Base-by-base conservation (phyloP, 1,139 yeast genomes). In the Candida sp. region DNA sequence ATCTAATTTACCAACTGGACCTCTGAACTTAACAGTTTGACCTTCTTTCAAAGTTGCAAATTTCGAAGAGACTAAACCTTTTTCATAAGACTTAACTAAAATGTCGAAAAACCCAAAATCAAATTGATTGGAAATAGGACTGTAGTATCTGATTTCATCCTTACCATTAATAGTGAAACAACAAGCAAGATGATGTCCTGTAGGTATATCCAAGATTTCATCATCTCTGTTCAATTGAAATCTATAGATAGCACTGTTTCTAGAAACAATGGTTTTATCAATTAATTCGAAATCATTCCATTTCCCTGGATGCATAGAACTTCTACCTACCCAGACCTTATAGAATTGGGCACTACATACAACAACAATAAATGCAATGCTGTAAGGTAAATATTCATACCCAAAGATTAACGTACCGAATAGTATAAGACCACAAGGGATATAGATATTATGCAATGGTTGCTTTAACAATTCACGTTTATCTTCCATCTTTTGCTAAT, bases 121-220 rank as follows among this genome's bases (percentile, higher is more conserved):
- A 51, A 74, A 77, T 53, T 79, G 80, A 49, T 85, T 81, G 27
- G 87, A 81, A 45, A 86, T 84, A 33, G 95, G 95, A 4, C 88
- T 80, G 56, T 86, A 86, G 62, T 81, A 83, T 56, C 91, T 76
- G 38, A 84, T 67, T 52, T 77, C 81, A 46, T 82, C 86, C 50
- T 75, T 75, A 35, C 81, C 88, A 47, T 80, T 79, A 38, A 82
- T 61, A 22, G 61, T 61, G 44, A 80, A 72, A 47, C 75, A 75
- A 56, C 82, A 77, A n/a, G 86, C 87, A 41, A 86, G 70, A 58
- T 84, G 87, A 57, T 83, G 87, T 19, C 95, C 95, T 25, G 86
- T 77, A 22, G 91, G 90, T 41, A 84, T 71, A 45, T 80, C 73
- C 53, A 86, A 69, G 6, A 77, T 72, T 56, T 84, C 90, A 41